Evolutionary conservation across 768 basidiomycete genomes (phyloP).

Genomic region (Termitomyces heimii): DNA sequence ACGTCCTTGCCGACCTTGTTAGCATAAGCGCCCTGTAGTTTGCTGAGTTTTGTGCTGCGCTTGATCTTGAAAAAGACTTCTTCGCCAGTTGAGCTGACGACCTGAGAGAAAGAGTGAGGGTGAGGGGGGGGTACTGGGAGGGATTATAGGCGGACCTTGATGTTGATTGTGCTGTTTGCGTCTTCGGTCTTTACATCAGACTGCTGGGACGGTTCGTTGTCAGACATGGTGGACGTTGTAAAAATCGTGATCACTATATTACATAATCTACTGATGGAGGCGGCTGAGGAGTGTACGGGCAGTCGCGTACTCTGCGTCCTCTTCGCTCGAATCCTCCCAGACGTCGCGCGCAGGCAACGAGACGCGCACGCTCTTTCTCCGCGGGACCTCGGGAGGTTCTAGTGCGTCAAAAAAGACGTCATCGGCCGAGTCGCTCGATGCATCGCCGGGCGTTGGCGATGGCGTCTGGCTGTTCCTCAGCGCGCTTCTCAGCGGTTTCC

Average conservation of each 20-base stretch:
- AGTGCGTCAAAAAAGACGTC: slow-evolving; percentile 39
- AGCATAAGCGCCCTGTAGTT: slow-evolving; percentile 90
- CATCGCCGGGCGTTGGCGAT: slow-evolving; percentile 37
- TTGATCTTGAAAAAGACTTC: slow-evolving; percentile 99
- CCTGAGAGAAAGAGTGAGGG: slow-evolving; percentile 32
- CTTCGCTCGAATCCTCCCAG: slow-evolving; percentile 76
- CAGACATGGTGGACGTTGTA: slow-evolving; percentile 1
- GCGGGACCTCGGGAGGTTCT: neutral
- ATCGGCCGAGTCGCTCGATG: slow-evolving; percentile 44
- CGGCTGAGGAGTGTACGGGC: slow-evolving; percentile 32
- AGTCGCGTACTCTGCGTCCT: slow-evolving; percentile 59
- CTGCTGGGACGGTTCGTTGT: slow-evolving; percentile 6
- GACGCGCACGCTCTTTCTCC: slow-evolving; percentile 73
- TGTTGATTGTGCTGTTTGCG: neutral
- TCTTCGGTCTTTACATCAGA: neutral
- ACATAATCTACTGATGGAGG: neutral
- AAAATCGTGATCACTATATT: neutral
- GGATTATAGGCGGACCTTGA: slow-evolving; percentile 12
- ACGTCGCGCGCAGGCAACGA: slow-evolving; percentile 59
- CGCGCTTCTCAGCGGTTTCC: slow-evolving; percentile 58
- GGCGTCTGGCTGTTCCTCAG: slow-evolving; percentile 50
- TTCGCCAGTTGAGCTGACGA: slow-evolving; percentile 69
- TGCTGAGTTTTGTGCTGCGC: slow-evolving; percentile 85
- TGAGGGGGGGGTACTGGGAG: too few relatives aligned
- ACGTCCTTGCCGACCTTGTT: slow-evolving; percentile 91